Evolutionary conservation across 1,284 basidiomycete species (phyloP), one percentile per base, ranked within the genome.

Genomic region (Cutaneotrichosporon arboriforme): DNA sequence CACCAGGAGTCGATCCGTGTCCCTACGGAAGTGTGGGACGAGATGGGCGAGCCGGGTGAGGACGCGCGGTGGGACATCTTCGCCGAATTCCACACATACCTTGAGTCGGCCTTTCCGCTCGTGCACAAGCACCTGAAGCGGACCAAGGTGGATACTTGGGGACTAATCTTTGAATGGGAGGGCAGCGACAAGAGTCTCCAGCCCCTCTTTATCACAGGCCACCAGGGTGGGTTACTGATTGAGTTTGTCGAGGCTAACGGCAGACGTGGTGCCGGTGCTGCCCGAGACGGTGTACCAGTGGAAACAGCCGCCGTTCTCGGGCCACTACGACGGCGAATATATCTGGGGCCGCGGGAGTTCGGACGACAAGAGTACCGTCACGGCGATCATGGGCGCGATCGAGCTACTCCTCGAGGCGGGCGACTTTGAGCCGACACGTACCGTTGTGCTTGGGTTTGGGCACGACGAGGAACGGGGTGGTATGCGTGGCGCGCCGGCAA

Each of bases 231-330:
- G 0, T 70, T 77, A 55, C 26, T 31, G 7, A 31, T 10, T n/a
- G n/a, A n/a, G n/a, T n/a, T n/a, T n/a, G n/a, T n/a, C n/a, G n/a
- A n/a, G n/a, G n/a, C n/a, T n/a, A n/a, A n/a, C n/a, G n/a, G 26
- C 26, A 83, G 61, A 31, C 10, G 80, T 80, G 26, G 81, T 83
- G 2, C 81, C 82, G 7, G 81, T 82, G 2, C 77, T 84, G 51
- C 77, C 78, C 15, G 69, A 78, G 45, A 80, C 82, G 4, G 66
- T 78, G 9, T 73, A 76, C 50, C 66, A 78, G 44, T 86, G 84
- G 84, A 74, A 65, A 1, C 75, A 84, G 54, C 80, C 79, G 4
- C 83, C 51, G 17, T 53, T 53, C 51, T 47, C 51, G 17, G 51
- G 45, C 35, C 53, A 62, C 57, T 70, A 66, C 55, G 73, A 75